Evolutionary conservation across 2,329 filamentous ascomycete genomes (phyloP).

Genomic region (Raffaelea arxii): DNA sequence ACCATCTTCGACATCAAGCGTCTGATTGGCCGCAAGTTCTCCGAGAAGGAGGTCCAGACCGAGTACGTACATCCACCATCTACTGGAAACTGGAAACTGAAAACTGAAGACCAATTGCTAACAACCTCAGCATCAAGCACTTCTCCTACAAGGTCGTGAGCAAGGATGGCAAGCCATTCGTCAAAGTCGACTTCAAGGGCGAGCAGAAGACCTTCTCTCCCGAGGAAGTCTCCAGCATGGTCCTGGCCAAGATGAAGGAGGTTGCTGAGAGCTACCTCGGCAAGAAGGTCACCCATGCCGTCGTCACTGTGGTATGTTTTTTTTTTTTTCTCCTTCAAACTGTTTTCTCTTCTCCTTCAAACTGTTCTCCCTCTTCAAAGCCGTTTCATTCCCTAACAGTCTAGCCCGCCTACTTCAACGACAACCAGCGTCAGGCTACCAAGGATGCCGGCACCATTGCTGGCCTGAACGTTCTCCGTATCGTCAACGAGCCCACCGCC

Average conservation of each 20-base stretch:
- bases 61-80: constrained; percentile 34
- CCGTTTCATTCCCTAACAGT: no score
- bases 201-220: constrained; percentile 49
- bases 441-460: constrained; percentile 91
- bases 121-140: constrained; percentile 60
- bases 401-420: constrained; percentile 98
- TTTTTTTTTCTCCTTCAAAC: not conserved
- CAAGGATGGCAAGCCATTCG: constrained; percentile 82
- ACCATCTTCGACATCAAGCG: constrained; percentile 83
- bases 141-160: constrained; percentile 92
- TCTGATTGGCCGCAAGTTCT: constrained; percentile 75
- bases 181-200: constrained; percentile 58
- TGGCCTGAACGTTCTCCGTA: constrained; percentile 88
- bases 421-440: constrained; percentile 92
- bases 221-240: constrained; percentile 53
- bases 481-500: constrained; percentile 93
- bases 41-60: constrained; percentile 76
- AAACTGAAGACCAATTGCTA: no score
- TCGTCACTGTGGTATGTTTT: constrained; percentile 62
- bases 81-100: not conserved
- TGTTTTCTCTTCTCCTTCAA: not conserved
- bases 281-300: constrained; percentile 76
- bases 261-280: constrained; percentile 66
- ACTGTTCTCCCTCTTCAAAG: not conserved
- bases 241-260: constrained; percentile 54